A percentile compares a stretch with the other conserved stretches of the same genome.
These are phyloP conservation scores for Curvularia eragrostidis DNA, from an alignment of 2,329 filamentous ascomycete genomes.

Conservation along the genomic window DNA sequence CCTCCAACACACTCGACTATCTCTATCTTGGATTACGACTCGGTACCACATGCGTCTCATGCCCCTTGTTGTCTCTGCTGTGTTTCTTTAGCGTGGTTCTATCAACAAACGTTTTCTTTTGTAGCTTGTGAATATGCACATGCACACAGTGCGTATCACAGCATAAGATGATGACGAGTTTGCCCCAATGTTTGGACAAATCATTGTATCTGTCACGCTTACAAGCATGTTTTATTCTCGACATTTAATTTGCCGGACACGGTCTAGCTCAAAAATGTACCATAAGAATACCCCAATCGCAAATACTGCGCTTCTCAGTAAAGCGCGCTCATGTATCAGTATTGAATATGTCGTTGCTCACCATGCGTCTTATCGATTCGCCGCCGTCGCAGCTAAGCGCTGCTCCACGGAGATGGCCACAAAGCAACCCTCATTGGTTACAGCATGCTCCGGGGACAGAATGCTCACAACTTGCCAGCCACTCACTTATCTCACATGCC, in stretches of 20 bases:
- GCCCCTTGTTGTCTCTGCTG: conserved; percentile 1
- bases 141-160: not conserved
- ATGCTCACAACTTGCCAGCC: not conserved
- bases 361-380: not conserved
- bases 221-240: not conserved
- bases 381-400: not conserved
- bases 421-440: not conserved
- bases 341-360: not conserved
- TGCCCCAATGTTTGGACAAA: conserved; percentile 1
- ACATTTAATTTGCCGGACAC: not conserved
- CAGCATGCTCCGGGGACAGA: too few relatives aligned
- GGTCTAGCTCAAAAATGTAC: conserved; percentile 1
- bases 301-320: not conserved
- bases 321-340: not conserved
- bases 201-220: not conserved
- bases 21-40: not conserved
- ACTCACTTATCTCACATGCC: not conserved
- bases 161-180: not conserved
- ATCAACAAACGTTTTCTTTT: conserved; percentile 5
- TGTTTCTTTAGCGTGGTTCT: not conserved
- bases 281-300: conserved; percentile 1
- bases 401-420: not conserved
- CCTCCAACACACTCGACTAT: conserved; percentile 7
- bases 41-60: not conserved
- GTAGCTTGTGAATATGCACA: not conserved